These are phyloP conservation scores for Dipteronia sinensis DNA, from an alignment of 345 rosid genomes.

Conservation along the genomic window DNA sequence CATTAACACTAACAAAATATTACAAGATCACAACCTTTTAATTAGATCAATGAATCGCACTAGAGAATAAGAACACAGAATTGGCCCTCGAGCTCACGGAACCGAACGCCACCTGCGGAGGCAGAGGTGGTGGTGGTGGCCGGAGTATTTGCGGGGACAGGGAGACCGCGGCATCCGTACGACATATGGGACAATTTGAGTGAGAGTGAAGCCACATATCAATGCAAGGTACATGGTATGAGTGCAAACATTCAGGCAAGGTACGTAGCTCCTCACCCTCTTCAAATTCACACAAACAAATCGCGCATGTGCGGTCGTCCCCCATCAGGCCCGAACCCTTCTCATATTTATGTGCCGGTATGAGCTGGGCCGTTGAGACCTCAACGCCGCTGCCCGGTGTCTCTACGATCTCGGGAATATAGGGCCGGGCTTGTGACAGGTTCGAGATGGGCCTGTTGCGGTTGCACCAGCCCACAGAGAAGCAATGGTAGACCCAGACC, in stretches of 20 bases:
- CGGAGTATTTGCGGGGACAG: slow-evolving; percentile 1
- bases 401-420: background rate
- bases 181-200: slow-evolving; percentile 45
- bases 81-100: background rate
- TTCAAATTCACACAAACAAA: slow-evolving; percentile 44
- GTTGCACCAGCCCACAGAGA: slow-evolving; percentile 31
- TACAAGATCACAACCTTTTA: background rate
- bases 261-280: slow-evolving; percentile 48
- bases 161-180: slow-evolving; percentile 35
- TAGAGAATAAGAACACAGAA: background rate
- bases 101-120: background rate
- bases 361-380: slow-evolving; percentile 33
- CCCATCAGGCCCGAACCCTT: slow-evolving; percentile 29
- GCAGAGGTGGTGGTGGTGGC: no score
- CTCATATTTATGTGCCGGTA: slow-evolving; percentile 40
- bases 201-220: slow-evolving; percentile 51
- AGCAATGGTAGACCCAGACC: slow-evolving; percentile 46
- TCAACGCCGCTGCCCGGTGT: slow-evolving; percentile 25
- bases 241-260: slow-evolving; percentile 44
- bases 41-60: background rate
- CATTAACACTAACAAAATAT: background rate
- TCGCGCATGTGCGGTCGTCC: slow-evolving; percentile 34
- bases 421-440: background rate
- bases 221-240: slow-evolving; percentile 44
- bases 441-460: background rate